phyloP scores from a whole-genome alignment of 75 land plant genomes.

The Cupressus sempervirens region DNA sequence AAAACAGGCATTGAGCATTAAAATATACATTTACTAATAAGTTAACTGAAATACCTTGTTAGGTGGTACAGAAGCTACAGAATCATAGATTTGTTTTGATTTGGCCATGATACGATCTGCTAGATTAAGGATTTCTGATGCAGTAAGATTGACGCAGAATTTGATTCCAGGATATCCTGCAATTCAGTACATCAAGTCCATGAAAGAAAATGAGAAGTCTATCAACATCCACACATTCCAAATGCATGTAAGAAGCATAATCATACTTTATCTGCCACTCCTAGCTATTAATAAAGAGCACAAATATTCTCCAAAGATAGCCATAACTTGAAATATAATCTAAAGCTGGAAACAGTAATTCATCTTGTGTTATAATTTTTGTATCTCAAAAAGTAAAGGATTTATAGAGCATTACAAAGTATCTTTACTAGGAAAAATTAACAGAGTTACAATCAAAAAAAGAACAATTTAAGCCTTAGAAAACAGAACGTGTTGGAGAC shows the following conservation, averaged over 20 bases:
- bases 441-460: not conserved
- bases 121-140: constrained; percentile 58
- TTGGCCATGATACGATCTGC: constrained; percentile 60
- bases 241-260: not conserved
- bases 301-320: not conserved
- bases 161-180: constrained; percentile 41
- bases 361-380: not conserved
- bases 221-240: not conserved
- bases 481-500: not conserved
- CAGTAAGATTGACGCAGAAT: constrained; percentile 43
- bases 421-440: not conserved
- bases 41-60: constrained; percentile 51
- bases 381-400: not conserved
- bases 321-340: not conserved
- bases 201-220: not conserved
- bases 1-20: not conserved
- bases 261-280: not conserved
- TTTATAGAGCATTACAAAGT: not conserved
- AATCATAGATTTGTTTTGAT: constrained; percentile 71
- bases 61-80: constrained; percentile 73
- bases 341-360: not conserved
- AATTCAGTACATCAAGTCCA: not conserved
- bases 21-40: constrained; percentile 4
- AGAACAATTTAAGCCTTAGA: not conserved
- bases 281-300: not conserved